These are phyloP conservation scores for Suillus clintonianus DNA, from an alignment of 768 basidiomycete species.

Conservation along the genomic window DNA sequence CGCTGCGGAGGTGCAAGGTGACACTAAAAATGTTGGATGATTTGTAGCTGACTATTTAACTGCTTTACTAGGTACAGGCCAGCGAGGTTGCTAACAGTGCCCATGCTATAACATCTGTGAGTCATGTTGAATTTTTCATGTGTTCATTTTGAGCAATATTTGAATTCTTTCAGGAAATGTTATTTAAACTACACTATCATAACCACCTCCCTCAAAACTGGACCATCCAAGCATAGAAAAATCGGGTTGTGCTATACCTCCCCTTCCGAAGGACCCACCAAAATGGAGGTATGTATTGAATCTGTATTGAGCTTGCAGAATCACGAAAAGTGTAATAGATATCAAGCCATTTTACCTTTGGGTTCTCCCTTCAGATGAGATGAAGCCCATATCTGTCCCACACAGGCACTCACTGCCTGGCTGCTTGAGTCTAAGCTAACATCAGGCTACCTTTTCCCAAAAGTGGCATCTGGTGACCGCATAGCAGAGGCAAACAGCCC, in stretches of 20 bases:
- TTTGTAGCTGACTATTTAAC: neutral
- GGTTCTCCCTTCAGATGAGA: conserved; percentile 15
- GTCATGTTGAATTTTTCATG: neutral
- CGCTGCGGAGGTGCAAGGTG: conserved; percentile 27
- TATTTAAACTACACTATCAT: conserved; percentile 24
- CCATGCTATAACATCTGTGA: conserved; percentile 25
- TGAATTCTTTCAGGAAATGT: conserved; percentile 20
- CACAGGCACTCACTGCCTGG: conserved; percentile 36
- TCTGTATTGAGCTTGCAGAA: too few relatives aligned
- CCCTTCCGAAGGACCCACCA: too few relatives aligned
- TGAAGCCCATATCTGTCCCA: conserved; percentile 36
- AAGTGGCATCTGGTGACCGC: conserved; percentile 30
- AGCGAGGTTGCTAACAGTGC: conserved; percentile 31
- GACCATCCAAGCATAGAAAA: too few relatives aligned
- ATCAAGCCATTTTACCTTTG: neutral
- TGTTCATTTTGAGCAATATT: neutral
- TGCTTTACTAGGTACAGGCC: neutral
- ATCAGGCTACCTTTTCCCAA: conserved; percentile 35
- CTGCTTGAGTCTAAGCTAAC: conserved; percentile 18
- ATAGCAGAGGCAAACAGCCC: conserved; percentile 19
- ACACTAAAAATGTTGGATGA: neutral
- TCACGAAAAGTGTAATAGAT: too few relatives aligned
- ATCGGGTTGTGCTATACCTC: too few relatives aligned
- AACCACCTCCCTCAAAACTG: conserved; percentile 23
- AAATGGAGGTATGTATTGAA: too few relatives aligned